phyloP scores from a whole-genome alignment of 441 rosid genomes.

The Adansonia rubrostipa region DNA sequence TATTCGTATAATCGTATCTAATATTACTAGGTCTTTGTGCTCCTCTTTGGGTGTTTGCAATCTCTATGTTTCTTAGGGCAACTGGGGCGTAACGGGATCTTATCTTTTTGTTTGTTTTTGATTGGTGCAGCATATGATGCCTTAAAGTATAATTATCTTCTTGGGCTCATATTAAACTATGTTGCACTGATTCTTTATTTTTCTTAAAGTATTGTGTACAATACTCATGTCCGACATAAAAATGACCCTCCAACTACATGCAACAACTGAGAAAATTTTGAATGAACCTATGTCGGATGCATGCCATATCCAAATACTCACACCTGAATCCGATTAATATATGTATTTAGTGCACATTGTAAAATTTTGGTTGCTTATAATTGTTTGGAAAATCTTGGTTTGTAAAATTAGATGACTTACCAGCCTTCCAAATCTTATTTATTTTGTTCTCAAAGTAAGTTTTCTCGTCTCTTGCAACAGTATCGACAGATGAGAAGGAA shows the following conservation, averaged over 20 bases:
- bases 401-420: neutral
- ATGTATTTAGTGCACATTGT: neutral
- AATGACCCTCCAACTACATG: too few species aligned
- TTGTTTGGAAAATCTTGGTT: neutral
- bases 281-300: too few species aligned
- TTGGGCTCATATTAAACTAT: neutral
- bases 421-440: neutral
- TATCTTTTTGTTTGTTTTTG: neutral
- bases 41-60: too few species aligned
- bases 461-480: constrained; percentile 38
- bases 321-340: too few species aligned
- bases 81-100: neutral
- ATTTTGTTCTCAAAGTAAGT: neutral
- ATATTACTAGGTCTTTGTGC: too few species aligned
- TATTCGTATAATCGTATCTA: too few species aligned
- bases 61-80: too few species aligned
- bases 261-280: too few species aligned
- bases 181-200: too few species aligned
- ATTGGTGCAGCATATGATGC: constrained; percentile 13
- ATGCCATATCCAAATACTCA: too few species aligned
- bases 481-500: constrained; percentile 93
- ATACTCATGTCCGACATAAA: too few species aligned
- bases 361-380: neutral
- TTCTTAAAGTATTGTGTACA: too few species aligned
- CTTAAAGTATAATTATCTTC: neutral